A percentile compares a stretch with the other conserved stretches of the same genome.
These are phyloP conservation scores for Yamadazyma atmosphaerica DNA, from an alignment of 1,139 yeast genomes.

Conservation along the genomic window DNA sequence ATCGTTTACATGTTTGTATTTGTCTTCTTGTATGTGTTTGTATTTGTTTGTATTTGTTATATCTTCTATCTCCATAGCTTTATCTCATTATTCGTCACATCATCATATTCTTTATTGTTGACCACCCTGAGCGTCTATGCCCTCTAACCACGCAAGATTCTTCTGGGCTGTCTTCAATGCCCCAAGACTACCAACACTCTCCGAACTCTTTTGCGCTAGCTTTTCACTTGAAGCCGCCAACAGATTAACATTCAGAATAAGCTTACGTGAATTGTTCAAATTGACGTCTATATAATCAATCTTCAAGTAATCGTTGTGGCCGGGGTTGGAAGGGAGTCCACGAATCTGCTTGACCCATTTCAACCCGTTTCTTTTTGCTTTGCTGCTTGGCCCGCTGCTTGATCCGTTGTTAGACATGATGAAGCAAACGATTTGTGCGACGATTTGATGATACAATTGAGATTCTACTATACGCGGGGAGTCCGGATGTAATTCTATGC, in stretches of 20 bases:
- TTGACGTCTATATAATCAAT: constrained; percentile 48
- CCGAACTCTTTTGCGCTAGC: constrained; percentile 21
- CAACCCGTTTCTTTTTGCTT: constrained; percentile 4
- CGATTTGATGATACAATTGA: no score
- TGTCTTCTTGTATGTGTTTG: no score
- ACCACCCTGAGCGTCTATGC: no score
- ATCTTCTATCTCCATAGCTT: constrained; percentile 19
- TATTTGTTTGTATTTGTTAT: neutral
- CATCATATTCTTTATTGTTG: no score
- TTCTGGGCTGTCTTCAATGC: no score
- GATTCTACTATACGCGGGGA: no score
- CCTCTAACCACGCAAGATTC: no score
- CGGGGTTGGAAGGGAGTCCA: constrained; percentile 41
- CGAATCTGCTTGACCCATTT: constrained; percentile 38
- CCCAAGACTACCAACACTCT: constrained; percentile 32
- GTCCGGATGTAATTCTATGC: no score
- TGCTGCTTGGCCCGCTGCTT: no score
- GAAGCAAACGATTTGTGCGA: no score
- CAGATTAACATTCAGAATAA: constrained; percentile 32
- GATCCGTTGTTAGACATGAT: neutral
- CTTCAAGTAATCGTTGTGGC: constrained; percentile 39
- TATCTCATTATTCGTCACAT: no score
- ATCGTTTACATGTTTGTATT: neutral
- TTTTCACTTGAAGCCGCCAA: constrained; percentile 23
- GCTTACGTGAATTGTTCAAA: constrained; percentile 42